Evolutionary conservation across 2,329 filamentous ascomycete species (phyloP), one percentile per base, ranked within the genome.

Genomic region (Hymenoscyphus fructigenus): DNA sequence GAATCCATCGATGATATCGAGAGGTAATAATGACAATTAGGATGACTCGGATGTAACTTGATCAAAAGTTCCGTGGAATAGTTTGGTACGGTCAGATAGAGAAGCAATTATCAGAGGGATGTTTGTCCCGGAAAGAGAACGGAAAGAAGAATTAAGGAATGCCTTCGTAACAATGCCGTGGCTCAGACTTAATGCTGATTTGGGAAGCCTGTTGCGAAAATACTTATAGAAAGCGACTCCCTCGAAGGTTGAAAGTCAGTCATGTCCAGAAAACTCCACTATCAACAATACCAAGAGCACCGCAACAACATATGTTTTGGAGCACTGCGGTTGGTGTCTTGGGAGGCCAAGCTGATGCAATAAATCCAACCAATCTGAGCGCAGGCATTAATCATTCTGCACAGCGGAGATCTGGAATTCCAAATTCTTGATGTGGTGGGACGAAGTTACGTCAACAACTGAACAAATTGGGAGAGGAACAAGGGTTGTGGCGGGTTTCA

Each of bases 341-440:
- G 58, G 38, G 26, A 53, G 59, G 44, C 53, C 60, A 41, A 57
- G 60, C 60, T 32, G 50, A 53, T 28, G 53, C 50, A 41, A 26
- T 36, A 57, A 34, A 44, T 57, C 32, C n/a, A n/a, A 23, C 60
- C 29, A 56, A 38, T 60, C 59, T 29, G 14, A 26, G 17, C 7
- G 14, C 5, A 12, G 10, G 32, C n/a, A 62, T 62, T 53, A 28
- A 9, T 36, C n/a, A 60, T 53, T 50, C 28, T 26, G 20, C 17
- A 47, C 6, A 26, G 15, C 10, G 7, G 5, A 36, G 23, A 20
- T 15, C 15, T 38, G 20, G 36, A 47, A 28, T 23, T 41, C 38
- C 9, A 26, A 28, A 23, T 29, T 17, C 20, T 41, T 14, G 32
- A 38, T 14, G 36, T 38, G 14, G 57, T 14, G 23, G 57, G 34